These are phyloP conservation scores for Sugiyamaella chiloensis DNA, from an alignment of 805 yeast species.

Conservation along the genomic window DNA sequence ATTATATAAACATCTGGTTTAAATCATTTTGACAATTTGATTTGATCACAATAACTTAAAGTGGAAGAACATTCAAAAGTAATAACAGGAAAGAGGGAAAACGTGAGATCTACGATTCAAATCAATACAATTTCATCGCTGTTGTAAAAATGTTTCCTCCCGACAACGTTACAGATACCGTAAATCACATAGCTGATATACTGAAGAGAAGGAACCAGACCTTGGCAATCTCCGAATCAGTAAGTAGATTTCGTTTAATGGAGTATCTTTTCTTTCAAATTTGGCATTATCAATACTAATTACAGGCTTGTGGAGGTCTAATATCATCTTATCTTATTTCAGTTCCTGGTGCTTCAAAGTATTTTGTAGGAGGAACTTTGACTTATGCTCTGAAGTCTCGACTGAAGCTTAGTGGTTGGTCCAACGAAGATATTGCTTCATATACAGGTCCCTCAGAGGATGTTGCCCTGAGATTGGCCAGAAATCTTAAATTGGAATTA, in stretches of 20 bases:
- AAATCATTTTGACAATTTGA: too few relatives aligned
- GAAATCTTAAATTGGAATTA: slow-evolving; percentile 73
- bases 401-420: slow-evolving; percentile 75
- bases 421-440: slow-evolving; percentile 58
- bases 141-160: slow-evolving; percentile 52
- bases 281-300: too few relatives aligned
- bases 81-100: neutral
- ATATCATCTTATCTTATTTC: slow-evolving; percentile 76
- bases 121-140: too few relatives aligned
- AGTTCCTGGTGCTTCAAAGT: slow-evolving; percentile 80
- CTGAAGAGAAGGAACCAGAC: slow-evolving; percentile 57
- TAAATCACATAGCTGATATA: slow-evolving; percentile 54
- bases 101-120: slow-evolving; percentile 1
- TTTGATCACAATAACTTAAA: too few relatives aligned
- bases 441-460: slow-evolving; percentile 81
- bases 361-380: slow-evolving; percentile 80
- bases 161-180: slow-evolving; percentile 46
- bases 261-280: too few relatives aligned
- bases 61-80: too few relatives aligned
- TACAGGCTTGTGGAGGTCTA: slow-evolving; percentile 77
- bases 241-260: too few relatives aligned
- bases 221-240: slow-evolving; percentile 74
- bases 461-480: slow-evolving; percentile 71
- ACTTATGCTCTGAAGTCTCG: slow-evolving; percentile 76
- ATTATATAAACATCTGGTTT: too few relatives aligned